Conservation (phyloP, 257 asterid species). For the Phtheirospermum japonicum region DNA sequence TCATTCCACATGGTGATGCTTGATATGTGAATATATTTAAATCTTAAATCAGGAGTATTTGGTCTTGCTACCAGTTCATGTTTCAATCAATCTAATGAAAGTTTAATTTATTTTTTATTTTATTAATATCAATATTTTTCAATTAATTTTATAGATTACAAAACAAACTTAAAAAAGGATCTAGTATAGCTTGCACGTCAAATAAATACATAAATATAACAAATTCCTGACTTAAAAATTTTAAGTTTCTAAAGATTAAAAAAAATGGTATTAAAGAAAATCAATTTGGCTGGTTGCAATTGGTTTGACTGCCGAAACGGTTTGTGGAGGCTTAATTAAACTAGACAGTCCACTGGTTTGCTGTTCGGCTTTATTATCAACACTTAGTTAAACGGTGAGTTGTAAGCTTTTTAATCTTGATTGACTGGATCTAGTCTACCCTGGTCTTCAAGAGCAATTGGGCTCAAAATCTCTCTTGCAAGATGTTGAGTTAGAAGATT, state of each 20-base stretch:
- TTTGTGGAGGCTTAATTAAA: not conserved
- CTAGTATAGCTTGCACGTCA: not conserved
- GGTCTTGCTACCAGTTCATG: not conserved
- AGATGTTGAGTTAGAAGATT: too few relatives aligned
- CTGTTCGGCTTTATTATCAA: too few relatives aligned
- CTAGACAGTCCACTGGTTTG: not conserved
- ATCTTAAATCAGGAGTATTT: not conserved
- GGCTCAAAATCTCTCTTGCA: too few relatives aligned
- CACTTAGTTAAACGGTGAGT: not conserved
- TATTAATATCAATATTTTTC: too few relatives aligned
- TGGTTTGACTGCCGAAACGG: not conserved
- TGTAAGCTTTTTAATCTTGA: too few relatives aligned
- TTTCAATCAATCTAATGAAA: not conserved
- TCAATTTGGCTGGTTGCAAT: not conserved
- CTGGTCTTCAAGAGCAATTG: too few relatives aligned
- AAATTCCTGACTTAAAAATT: not conserved
- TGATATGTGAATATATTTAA: slow-evolving; percentile 6
- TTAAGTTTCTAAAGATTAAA: not conserved
- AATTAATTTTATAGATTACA: not conserved
- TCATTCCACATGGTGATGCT: slow-evolving; percentile 7
- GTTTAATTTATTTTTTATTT: not conserved
- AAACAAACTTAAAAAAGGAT: not conserved
- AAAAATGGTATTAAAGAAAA: not conserved
- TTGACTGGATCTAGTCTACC: too few relatives aligned
- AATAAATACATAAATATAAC: not conserved